These are phyloP conservation scores for Buxus sempervirens DNA, from an alignment of 164 flowering plant species.

Conservation along the genomic window DNA sequence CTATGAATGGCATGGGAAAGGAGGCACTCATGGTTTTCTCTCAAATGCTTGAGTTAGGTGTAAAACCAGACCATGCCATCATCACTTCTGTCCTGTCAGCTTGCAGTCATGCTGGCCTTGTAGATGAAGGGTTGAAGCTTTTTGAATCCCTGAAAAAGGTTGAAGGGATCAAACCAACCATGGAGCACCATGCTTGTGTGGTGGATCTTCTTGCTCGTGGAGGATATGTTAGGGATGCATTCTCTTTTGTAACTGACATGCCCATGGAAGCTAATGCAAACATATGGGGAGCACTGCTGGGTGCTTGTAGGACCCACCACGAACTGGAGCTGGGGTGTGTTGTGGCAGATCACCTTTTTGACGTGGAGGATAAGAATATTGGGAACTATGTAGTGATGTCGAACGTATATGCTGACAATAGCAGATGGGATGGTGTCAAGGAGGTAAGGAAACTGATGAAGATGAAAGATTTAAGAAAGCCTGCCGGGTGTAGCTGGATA, in stretches of 20 bases:
- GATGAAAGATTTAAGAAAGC: slow-evolving; percentile 55
- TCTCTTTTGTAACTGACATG: slow-evolving; percentile 52
- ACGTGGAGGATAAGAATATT: slow-evolving; percentile 45
- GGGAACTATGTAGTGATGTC: slow-evolving; percentile 75
- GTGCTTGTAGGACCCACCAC: slow-evolving; percentile 68
- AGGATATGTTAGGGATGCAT: slow-evolving; percentile 64
- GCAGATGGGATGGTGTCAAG: slow-evolving; percentile 70
- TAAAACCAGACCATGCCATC: slow-evolving; percentile 67
- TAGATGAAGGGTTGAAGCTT: slow-evolving; percentile 59
- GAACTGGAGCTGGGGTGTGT: slow-evolving; percentile 55
- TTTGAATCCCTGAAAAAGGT: slow-evolving; percentile 52
- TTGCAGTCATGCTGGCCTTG: slow-evolving; percentile 75
- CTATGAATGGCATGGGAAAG: slow-evolving; percentile 78
- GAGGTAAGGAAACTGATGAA: slow-evolving; percentile 70
- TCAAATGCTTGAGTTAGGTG: slow-evolving; percentile 47
- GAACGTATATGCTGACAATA: slow-evolving; percentile 73
- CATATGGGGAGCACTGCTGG: slow-evolving; percentile 69
- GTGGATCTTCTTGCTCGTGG: slow-evolving; percentile 79
- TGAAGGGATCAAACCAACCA: slow-evolving; percentile 62
- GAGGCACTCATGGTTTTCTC: slow-evolving; percentile 56
- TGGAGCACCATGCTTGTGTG: slow-evolving; percentile 77
- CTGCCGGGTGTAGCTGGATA: slow-evolving; percentile 89
- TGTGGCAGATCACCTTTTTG: slow-evolving; percentile 55
- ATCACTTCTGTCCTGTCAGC: slow-evolving; percentile 69
- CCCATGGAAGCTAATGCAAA: slow-evolving; percentile 64